phyloP scores from a whole-genome alignment of 495 filamentous ascomycete species.

The Xylaria intraflava region DNA sequence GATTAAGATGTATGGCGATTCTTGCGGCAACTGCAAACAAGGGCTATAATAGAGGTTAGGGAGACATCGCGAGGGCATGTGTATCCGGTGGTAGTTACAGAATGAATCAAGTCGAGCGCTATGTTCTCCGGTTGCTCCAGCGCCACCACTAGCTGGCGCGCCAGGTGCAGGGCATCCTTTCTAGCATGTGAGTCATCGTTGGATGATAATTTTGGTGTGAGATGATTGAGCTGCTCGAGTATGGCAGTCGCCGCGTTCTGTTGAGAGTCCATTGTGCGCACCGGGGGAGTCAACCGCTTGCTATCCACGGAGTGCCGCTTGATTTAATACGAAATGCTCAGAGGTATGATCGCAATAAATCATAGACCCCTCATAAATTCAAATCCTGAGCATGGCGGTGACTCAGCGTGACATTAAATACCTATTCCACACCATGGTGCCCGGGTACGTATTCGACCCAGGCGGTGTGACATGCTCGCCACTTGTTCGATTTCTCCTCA shows the following conservation, averaged over 20 bases:
- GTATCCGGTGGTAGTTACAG: constrained; percentile 8
- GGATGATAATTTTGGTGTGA: not conserved
- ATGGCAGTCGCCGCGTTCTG: not conserved
- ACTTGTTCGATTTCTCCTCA: too few species aligned
- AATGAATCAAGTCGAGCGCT: constrained; percentile 12
- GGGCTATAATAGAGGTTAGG: constrained; percentile 7
- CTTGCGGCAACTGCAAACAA: constrained; percentile 8
- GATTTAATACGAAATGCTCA: too few species aligned
- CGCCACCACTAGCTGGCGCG: constrained; percentile 3
- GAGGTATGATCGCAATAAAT: too few species aligned
- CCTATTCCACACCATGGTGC: too few species aligned
- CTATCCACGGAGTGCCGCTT: too few species aligned
- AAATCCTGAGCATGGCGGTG: too few species aligned
- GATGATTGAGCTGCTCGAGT: not conserved
- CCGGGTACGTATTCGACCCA: too few species aligned
- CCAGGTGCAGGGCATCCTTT: constrained; percentile 15
- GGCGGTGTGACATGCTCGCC: too few species aligned
- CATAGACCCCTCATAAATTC: too few species aligned
- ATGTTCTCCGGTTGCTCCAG: constrained; percentile 18
- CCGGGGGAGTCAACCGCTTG: too few species aligned
- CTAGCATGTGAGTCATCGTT: not conserved
- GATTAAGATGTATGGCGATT: constrained; percentile 14
- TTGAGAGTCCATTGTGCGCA: not conserved
- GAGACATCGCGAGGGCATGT: not conserved
- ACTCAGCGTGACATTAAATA: too few species aligned